Evolutionary conservation across 2,329 filamentous ascomycete species (phyloP).

Genomic region (Colletotrichum liriopes): DNA sequence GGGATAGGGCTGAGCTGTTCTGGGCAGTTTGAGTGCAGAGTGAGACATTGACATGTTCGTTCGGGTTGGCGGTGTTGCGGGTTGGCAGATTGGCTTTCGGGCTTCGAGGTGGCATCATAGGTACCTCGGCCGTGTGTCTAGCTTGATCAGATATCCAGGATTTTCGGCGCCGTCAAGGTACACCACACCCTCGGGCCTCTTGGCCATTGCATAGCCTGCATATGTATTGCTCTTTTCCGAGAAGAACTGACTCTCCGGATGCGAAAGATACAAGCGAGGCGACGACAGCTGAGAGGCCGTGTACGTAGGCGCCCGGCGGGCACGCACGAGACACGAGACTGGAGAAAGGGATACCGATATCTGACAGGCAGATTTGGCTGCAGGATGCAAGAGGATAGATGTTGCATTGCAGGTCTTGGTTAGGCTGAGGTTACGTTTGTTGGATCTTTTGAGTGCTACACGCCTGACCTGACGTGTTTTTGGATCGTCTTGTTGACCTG

Average conservation of each 20-base stretch:
- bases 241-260: not conserved
- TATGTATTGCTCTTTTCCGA: not conserved
- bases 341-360: not conserved
- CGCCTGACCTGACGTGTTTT: not conserved
- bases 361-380: slow-evolving; percentile 4
- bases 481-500: not conserved
- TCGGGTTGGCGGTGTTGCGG: not conserved
- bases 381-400: not conserved
- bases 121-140: not conserved
- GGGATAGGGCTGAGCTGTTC: slow-evolving; percentile 10
- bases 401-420: slow-evolving; percentile 2
- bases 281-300: not conserved
- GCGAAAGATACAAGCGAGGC: not conserved
- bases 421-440: not conserved
- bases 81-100: not conserved
- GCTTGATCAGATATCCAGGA: not conserved
- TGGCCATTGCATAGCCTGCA: not conserved
- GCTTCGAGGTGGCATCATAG: not conserved
- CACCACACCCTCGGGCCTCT: not conserved
- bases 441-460: not conserved
- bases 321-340: not conserved
- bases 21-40: not conserved
- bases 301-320: slow-evolving; percentile 1
- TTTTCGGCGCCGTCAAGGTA: not conserved
- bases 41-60: slow-evolving; percentile 1